Conservation (phyloP, 2,329 filamentous ascomycete genomes). For the Tolypocladium album region DNA sequence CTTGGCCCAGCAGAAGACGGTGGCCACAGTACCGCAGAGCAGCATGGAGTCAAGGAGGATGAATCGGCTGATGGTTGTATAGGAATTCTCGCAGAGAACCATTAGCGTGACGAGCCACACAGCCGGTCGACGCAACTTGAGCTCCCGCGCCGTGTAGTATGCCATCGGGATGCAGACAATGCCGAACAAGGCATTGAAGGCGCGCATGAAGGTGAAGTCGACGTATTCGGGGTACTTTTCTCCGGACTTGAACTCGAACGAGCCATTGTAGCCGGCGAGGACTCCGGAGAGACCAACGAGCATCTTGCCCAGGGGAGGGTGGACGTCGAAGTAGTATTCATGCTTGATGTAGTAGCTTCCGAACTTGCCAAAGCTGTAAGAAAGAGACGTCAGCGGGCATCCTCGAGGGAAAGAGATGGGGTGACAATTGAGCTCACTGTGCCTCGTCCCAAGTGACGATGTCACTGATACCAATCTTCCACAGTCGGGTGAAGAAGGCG, state of each 20-base stretch:
- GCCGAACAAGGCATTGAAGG: conserved; percentile 94
- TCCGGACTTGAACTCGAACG: conserved; percentile 98
- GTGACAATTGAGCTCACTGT: conserved; percentile 36
- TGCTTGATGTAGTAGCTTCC: conserved; percentile 98
- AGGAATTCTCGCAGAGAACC: conserved; percentile 98
- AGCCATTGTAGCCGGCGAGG: conserved; percentile 94
- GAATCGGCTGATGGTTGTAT: conserved; percentile 96
- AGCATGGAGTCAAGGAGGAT: conserved; percentile 98
- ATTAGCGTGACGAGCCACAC: conserved; percentile 95
- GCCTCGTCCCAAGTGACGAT: conserved; percentile 60
- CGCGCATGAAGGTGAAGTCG: conserved; percentile 96
- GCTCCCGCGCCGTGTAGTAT: conserved; percentile 87
- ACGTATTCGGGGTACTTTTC: conserved; percentile 89
- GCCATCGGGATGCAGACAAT: conserved; percentile 86
- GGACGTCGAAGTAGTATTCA: conserved; percentile 92
- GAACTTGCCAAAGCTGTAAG: conserved; percentile 78
- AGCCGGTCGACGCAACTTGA: conserved; percentile 75
- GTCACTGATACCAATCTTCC: conserved; percentile 57
- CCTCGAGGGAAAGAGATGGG: neutral
- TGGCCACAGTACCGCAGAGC: conserved; percentile 96
- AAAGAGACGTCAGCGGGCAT: conserved; percentile 9
- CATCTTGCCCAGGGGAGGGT: conserved; percentile 96
- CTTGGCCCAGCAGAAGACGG: conserved; percentile 91
- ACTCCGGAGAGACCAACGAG: conserved; percentile 93
- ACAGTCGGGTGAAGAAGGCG: conserved; percentile 56